phyloP scores from a whole-genome alignment of 257 asterid genomes.

The Ehretia macrophylla region DNA sequence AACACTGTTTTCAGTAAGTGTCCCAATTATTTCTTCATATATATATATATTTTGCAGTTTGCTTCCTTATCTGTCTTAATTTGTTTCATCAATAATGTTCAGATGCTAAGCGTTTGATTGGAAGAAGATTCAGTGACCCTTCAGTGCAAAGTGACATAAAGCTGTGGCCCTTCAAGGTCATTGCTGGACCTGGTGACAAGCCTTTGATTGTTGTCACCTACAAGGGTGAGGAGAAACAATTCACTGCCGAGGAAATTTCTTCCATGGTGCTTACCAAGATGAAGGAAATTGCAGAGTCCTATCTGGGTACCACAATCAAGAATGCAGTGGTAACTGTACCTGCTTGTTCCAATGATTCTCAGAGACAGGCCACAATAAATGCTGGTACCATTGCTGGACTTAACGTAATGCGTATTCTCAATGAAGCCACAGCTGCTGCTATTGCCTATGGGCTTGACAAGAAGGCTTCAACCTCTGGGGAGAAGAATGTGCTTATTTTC shows the following conservation, averaged over 20 bases:
- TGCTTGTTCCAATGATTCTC: slow-evolving; percentile 25
- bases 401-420: too few species aligned
- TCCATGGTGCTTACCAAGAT: slow-evolving; percentile 26
- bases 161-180: too few species aligned
- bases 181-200: slow-evolving; percentile 23
- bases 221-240: slow-evolving; percentile 28
- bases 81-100: too few species aligned
- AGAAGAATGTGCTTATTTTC: too few species aligned
- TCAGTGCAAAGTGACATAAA: slow-evolving; percentile 21
- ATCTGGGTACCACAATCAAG: slow-evolving; percentile 20
- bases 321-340: slow-evolving; percentile 30
- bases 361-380: slow-evolving; percentile 25
- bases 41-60: too few species aligned
- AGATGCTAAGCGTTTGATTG: slow-evolving; percentile 20
- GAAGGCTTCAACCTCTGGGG: slow-evolving; percentile 13
- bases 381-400: slow-evolving; percentile 29
- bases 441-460: slow-evolving; percentile 23
- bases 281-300: slow-evolving; percentile 29
- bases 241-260: slow-evolving; percentile 27
- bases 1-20: slow-evolving; percentile 70
- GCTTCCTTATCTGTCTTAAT: too few species aligned
- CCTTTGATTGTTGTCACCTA: slow-evolving; percentile 25
- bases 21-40: too few species aligned
- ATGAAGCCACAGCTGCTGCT: slow-evolving; percentile 19
- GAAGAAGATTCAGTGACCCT: slow-evolving; percentile 19